Evolutionary conservation across 768 basidiomycete species (phyloP).

Genomic region (Tricholoma matsutake): DNA sequence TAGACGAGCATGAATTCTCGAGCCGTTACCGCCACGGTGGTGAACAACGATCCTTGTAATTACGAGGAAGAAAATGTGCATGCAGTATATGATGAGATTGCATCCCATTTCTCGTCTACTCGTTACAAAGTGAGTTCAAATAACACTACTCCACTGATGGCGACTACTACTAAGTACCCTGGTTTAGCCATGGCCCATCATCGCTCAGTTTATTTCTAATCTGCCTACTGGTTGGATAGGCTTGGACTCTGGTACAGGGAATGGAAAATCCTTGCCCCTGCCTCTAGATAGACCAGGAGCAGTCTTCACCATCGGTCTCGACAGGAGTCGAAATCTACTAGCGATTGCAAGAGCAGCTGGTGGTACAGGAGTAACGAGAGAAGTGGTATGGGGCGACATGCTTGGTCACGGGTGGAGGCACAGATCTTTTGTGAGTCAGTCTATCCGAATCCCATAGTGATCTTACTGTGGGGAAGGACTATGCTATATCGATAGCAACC

Average conservation of each 20-base stretch:
- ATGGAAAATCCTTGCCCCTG: constrained; percentile 92
- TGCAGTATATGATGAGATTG: constrained; percentile 80
- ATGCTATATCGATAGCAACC: constrained; percentile 95
- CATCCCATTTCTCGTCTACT: constrained; percentile 83
- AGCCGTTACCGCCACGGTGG: constrained; percentile 34
- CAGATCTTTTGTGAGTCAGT: constrained; percentile 68
- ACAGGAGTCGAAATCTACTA: constrained; percentile 79
- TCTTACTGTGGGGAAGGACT: constrained; percentile 57
- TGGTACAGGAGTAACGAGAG: constrained; percentile 41
- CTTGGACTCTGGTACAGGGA: constrained; percentile 93
- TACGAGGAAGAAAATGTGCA: constrained; percentile 83
- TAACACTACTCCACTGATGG: neutral
- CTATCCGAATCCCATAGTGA: neutral
- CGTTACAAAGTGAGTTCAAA: constrained; percentile 69
- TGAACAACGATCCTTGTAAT: constrained; percentile 47
- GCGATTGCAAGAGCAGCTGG: constrained; percentile 69
- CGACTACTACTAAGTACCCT: neutral
- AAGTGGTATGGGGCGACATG: constrained; percentile 81
- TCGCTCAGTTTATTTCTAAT: constrained; percentile 67
- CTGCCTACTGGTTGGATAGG: constrained; percentile 80
- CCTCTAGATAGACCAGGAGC: constrained; percentile 57
- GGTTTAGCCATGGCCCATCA: constrained; percentile 84
- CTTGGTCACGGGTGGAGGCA: constrained; percentile 69
- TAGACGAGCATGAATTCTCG: neutral
- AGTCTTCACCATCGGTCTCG: constrained; percentile 78